phyloP scores from a whole-genome alignment of 345 rosid genomes.

The Gossypium raimondii region DNA sequence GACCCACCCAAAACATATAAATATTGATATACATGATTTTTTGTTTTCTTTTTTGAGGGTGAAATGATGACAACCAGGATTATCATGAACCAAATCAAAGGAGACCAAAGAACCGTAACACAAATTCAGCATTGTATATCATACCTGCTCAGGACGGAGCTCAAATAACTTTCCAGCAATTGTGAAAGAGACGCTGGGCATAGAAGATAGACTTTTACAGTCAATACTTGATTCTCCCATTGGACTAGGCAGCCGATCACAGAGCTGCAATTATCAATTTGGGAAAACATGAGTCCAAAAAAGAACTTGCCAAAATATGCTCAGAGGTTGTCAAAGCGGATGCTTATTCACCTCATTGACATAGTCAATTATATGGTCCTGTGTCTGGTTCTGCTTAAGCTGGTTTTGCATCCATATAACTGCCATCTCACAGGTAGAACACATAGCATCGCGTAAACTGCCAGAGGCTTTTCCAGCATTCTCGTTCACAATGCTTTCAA shows the following conservation, averaged over 20 bases:
- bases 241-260: slow-evolving; percentile 65
- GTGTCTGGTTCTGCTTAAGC: slow-evolving; percentile 50
- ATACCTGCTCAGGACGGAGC: slow-evolving; percentile 58
- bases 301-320: background rate
- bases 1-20: background rate
- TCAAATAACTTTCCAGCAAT: slow-evolving; percentile 53
- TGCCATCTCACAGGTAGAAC: slow-evolving; percentile 61
- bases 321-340: background rate
- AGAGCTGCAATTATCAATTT: slow-evolving; percentile 39
- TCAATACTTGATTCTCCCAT: slow-evolving; percentile 71
- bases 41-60: no score
- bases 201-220: slow-evolving; percentile 42
- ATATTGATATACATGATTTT: background rate
- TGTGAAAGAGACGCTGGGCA: slow-evolving; percentile 64
- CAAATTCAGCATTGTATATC: background rate
- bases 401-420: slow-evolving; percentile 70
- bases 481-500: slow-evolving; percentile 50
- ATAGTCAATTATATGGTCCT: slow-evolving; percentile 44
- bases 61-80: no score
- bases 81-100: background rate
- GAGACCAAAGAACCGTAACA: background rate
- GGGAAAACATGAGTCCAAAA: background rate
- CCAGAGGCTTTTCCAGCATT: slow-evolving; percentile 26
- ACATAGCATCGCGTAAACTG: slow-evolving; percentile 41
- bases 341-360: slow-evolving; percentile 40